Evolutionary conservation across 306 rosid genomes (phyloP), one percentile per base, ranked within the genome.

Genomic region (Vachellia collinsii): DNA sequence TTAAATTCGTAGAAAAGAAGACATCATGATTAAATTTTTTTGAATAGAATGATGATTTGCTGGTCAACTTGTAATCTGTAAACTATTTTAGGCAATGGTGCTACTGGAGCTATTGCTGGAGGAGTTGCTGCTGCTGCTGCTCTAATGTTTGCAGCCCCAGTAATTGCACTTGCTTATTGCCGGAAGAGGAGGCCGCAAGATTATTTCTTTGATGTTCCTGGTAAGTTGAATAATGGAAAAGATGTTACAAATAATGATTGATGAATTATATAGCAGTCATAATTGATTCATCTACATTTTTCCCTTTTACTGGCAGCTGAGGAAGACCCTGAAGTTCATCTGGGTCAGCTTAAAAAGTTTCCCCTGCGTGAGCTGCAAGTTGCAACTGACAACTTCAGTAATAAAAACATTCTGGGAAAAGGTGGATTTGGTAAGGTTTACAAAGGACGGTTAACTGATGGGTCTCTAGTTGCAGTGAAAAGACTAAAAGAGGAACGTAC

Each of bases 91-190:
- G 97, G 87, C 64, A 76, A 72, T 64, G 68, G 78, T 77, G 50
- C 83, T 29, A 87, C 89, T 38, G 91, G 92, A 82, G 86, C 92
- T 74, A 90, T 92, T 85, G 97, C 97, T 63, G 97, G 91, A 79
- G 97, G 91, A 80, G 97, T 85, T 77, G 94, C 89, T 77, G 94
- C 89, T 74, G 97, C 90, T 39, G 94, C 89, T 51, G 92, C 91
- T 79, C 85, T 88, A 58, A 81, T 88, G 23, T 88, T 92, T 85
- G 89, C 94, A 70, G 89, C 86, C 77, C 92, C 90, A 77, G 91
- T 90, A 74, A 84, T 90, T 84, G 94, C 92, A 53, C 89, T 90
- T 85, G 92, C 88, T 72, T 69, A 37, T 75, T 92, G 88, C 88
- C 84, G 92, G 41, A 83, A 82, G 39, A 88, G 77, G 86, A 87